phyloP scores from a whole-genome alignment of 306 rosid genomes.

The Myrica gale region DNA sequence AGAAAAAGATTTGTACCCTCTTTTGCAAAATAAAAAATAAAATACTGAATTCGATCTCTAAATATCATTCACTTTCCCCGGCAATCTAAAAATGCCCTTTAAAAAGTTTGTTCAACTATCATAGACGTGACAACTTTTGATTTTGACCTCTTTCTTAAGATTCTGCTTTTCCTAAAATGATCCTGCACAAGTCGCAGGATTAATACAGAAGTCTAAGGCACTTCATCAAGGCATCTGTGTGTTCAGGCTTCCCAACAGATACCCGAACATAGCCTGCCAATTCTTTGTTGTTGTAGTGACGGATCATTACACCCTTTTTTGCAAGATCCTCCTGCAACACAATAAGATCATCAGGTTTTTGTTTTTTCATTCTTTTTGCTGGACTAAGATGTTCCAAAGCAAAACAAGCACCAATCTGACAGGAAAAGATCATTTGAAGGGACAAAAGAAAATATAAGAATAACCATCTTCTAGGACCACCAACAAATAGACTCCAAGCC shows the following conservation, averaged over 20 bases:
- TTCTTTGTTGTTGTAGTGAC: constrained; percentile 88
- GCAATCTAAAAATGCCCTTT: background rate
- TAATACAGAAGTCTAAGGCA: constrained; percentile 52
- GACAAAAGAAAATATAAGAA: background rate
- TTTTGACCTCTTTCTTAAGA: too few species aligned
- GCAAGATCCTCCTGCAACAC: constrained; percentile 78
- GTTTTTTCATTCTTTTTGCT: background rate
- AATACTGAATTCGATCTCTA: background rate
- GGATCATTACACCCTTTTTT: constrained; percentile 95
- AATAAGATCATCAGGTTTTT: background rate
- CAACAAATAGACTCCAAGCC: background rate
- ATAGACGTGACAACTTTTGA: background rate
- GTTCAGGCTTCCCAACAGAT: constrained; percentile 96
- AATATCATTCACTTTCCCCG: background rate
- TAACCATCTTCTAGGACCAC: background rate
- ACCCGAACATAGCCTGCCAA: constrained; percentile 82
- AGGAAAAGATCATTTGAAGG: background rate
- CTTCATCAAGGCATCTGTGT: constrained; percentile 64
- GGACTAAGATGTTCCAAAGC: background rate
- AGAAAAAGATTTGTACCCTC: background rate
- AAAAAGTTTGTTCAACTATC: background rate
- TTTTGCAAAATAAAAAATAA: background rate
- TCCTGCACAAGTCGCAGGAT: background rate
- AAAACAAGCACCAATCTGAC: background rate
- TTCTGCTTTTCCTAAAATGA: background rate